Percentiles rank a stretch among this genome's conserved stretches.
phyloP scores from a whole-genome alignment of 169 alveolate species.

The Cryptosporidium tyzzeri region DNA sequence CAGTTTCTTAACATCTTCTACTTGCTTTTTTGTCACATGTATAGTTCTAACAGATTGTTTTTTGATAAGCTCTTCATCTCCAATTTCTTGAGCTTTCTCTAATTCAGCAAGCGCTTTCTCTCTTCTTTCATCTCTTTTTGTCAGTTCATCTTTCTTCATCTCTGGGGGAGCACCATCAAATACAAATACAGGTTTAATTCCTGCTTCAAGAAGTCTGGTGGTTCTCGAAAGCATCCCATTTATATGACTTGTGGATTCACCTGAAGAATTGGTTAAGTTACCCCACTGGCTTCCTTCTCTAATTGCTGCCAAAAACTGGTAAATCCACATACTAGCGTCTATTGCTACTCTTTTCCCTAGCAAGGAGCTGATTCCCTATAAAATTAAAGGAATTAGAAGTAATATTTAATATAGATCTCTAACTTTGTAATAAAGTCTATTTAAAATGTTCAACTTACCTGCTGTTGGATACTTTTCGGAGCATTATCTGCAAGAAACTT shows the following conservation, averaged over 20 bases:
- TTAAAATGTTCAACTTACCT: slow-evolving; percentile 30
- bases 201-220: slow-evolving; percentile 89
- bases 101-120: slow-evolving; percentile 90
- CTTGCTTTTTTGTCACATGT: slow-evolving; percentile 92
- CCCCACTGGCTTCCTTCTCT: slow-evolving; percentile 75
- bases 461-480: slow-evolving; percentile 81
- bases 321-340: slow-evolving; percentile 89
- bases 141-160: slow-evolving; percentile 88
- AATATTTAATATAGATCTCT: not conserved
- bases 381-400: slow-evolving; percentile 8
- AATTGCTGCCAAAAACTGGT: slow-evolving; percentile 83
- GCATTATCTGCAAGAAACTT: slow-evolving; percentile 91
- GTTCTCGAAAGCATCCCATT: slow-evolving; percentile 90
- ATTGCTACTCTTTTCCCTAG: slow-evolving; percentile 84
- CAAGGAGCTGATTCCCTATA: slow-evolving; percentile 62
- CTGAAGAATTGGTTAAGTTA: slow-evolving; percentile 53
- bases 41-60: slow-evolving; percentile 93
- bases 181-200: slow-evolving; percentile 96
- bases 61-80: slow-evolving; percentile 93
- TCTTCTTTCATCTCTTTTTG: slow-evolving; percentile 88
- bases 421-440: slow-evolving; percentile 31
- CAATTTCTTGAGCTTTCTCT: slow-evolving; percentile 90
- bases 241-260: slow-evolving; percentile 88
- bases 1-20: slow-evolving; percentile 92
- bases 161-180: slow-evolving; percentile 99